phyloP scores from a whole-genome alignment of 2,329 filamentous ascomycete species.

The Lasiodiplodia gonubiensis region DNA sequence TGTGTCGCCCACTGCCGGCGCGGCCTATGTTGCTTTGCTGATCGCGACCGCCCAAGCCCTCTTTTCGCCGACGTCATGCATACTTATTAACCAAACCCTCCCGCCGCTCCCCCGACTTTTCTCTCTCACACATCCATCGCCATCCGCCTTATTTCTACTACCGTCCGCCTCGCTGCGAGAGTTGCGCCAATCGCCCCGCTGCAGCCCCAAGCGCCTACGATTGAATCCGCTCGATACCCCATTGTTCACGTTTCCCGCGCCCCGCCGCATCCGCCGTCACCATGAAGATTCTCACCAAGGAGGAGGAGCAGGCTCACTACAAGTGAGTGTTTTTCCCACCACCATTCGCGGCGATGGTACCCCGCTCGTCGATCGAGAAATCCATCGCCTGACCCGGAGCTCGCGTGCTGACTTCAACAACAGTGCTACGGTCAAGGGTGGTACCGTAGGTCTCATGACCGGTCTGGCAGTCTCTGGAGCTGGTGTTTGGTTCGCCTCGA shows the following conservation, averaged over 20 bases:
- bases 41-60: neutral
- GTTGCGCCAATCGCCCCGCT: neutral
- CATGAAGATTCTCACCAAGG: constrained; percentile 96
- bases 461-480: constrained; percentile 71
- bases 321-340: constrained; percentile 49
- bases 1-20: neutral
- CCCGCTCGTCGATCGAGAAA: neutral
- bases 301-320: constrained; percentile 91
- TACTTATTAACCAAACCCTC: constrained; percentile 1
- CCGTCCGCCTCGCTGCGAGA: neutral
- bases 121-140: neutral
- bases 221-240: neutral
- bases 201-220: neutral
- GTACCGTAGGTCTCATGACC: constrained; percentile 71
- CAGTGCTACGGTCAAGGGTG: constrained; percentile 77
- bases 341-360: neutral
- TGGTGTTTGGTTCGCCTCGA: constrained; percentile 70
- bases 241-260: neutral
- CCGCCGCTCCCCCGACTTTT: constrained; percentile 1
- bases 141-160: neutral
- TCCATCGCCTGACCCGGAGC: neutral
- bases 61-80: constrained; percentile 25
- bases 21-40: neutral
- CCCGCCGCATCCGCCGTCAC: constrained; percentile 36
- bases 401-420: constrained; percentile 26